A percentile compares a stretch with the other conserved stretches of the same genome.
These are phyloP conservation scores for Cyclocybe cylindracea DNA, from an alignment of 768 basidiomycete genomes.

Conservation along the genomic window DNA sequence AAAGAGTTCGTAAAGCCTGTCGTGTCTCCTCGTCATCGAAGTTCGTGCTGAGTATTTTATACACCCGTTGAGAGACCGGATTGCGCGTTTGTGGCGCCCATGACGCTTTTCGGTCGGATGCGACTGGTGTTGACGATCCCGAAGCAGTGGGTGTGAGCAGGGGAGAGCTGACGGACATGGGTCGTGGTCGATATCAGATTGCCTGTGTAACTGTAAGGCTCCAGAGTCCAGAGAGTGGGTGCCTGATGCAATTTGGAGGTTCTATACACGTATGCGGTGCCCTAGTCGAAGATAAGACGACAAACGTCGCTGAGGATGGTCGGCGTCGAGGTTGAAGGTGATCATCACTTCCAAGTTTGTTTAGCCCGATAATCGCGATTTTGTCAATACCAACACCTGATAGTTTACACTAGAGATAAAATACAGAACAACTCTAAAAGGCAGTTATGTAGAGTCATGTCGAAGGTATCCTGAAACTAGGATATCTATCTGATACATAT, in stretches of 20 bases:
- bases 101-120: slow-evolving; percentile 20
- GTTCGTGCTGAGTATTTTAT: slow-evolving; percentile 84
- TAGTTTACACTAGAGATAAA: too few relatives aligned
- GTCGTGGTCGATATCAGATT: neutral
- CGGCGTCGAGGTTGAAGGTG: too few relatives aligned
- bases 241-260: too few relatives aligned
- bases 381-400: neutral
- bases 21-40: slow-evolving; percentile 77
- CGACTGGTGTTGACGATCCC: slow-evolving; percentile 11
- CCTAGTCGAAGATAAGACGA: too few relatives aligned
- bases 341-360: too few relatives aligned
- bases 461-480: too few relatives aligned
- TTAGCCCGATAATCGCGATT: neutral
- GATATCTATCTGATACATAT: too few relatives aligned
- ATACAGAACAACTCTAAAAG: too few relatives aligned
- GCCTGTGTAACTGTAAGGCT: neutral
- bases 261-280: too few relatives aligned
- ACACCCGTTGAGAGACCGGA: slow-evolving; percentile 84
- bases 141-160: slow-evolving; percentile 10
- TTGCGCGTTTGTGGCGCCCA: slow-evolving; percentile 45
- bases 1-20: slow-evolving; percentile 83
- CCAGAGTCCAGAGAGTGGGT: too few relatives aligned
- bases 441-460: too few relatives aligned
- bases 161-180: slow-evolving; percentile 10
- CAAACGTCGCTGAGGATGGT: too few relatives aligned